Evolutionary conservation across 257 asterid species (phyloP).

Genomic region (Plantago major): DNA sequence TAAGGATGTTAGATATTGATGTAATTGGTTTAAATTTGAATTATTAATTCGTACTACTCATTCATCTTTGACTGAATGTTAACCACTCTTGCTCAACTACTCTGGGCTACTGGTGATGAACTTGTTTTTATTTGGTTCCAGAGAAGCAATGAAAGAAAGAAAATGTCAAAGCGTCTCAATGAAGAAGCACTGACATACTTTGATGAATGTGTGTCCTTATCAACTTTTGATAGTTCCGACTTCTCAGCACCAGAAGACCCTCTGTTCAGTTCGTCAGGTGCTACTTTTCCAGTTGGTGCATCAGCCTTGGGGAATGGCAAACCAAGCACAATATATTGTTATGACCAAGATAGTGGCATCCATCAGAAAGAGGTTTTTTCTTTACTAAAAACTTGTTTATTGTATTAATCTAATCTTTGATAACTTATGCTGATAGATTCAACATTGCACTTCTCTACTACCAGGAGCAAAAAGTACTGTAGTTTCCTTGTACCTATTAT

Average conservation of each 20-base stretch:
- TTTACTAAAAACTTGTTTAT: slow-evolving; percentile 6
- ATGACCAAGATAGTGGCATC: slow-evolving; percentile 27
- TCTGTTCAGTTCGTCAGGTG: slow-evolving; percentile 36
- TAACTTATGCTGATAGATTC: background rate
- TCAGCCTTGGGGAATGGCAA: slow-evolving; percentile 35
- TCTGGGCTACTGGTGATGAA: slow-evolving; percentile 7
- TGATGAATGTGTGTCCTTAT: slow-evolving; percentile 87
- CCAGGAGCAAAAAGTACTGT: background rate
- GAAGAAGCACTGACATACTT: slow-evolving; percentile 91
- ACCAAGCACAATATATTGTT: slow-evolving; percentile 23
- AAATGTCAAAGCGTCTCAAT: slow-evolving; percentile 67
- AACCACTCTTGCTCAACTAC: too few species aligned
- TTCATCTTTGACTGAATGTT: too few species aligned
- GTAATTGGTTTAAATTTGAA: too few species aligned
- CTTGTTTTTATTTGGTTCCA: slow-evolving; percentile 30
- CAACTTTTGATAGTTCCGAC: slow-evolving; percentile 94
- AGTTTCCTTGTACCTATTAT: background rate
- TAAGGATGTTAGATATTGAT: too few species aligned
- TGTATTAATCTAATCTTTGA: slow-evolving; percentile 7
- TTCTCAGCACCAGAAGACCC: slow-evolving; percentile 92
- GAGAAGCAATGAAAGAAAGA: slow-evolving; percentile 80
- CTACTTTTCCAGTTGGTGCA: slow-evolving; percentile 16
- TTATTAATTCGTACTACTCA: too few species aligned
- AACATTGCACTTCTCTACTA: background rate
- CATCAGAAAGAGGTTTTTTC: slow-evolving; percentile 48